A percentile compares a stretch with the other conserved stretches of the same genome.
These are phyloP conservation scores for Pseudevernia furfuracea DNA, from an alignment of 495 filamentous ascomycete genomes.

Conservation along the genomic window DNA sequence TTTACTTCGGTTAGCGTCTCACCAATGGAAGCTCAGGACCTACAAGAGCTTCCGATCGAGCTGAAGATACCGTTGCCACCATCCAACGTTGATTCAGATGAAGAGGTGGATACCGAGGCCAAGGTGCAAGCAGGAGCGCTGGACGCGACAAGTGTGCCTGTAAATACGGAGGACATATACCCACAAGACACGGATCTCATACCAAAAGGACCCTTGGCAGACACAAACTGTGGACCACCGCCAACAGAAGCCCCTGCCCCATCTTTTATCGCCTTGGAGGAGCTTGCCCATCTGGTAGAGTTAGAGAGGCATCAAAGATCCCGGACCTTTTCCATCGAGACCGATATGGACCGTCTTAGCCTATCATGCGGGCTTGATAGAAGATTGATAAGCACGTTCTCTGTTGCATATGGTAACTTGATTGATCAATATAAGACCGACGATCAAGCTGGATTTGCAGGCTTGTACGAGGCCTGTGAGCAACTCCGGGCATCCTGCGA, in stretches of 20 bases:
- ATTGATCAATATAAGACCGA: slow-evolving; percentile 84
- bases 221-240: not conserved
- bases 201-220: not conserved
- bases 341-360: slow-evolving; percentile 15
- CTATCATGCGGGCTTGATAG: slow-evolving; percentile 19
- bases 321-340: slow-evolving; percentile 6
- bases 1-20: slow-evolving; percentile 24
- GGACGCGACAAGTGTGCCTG: not conserved
- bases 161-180: slow-evolving; percentile 6
- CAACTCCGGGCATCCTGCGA: slow-evolving; percentile 83
- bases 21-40: slow-evolving; percentile 18
- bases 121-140: not conserved
- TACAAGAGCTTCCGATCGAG: slow-evolving; percentile 21
- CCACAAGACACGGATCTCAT: not conserved
- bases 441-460: slow-evolving; percentile 81
- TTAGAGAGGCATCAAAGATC: slow-evolving; percentile 15
- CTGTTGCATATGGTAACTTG: slow-evolving; percentile 47
- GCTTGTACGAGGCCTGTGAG: slow-evolving; percentile 78
- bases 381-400: slow-evolving; percentile 22
- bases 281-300: slow-evolving; percentile 18
- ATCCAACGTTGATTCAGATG: slow-evolving; percentile 19
- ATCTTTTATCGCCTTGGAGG: slow-evolving; percentile 11
- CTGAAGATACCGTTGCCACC: slow-evolving; percentile 24
- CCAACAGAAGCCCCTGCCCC: not conserved
- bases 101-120: slow-evolving; percentile 7